Percentiles rank a stretch among this genome's conserved stretches.
phyloP scores from a whole-genome alignment of 345 rosid genomes.

The Mallotus nudiflorus region DNA sequence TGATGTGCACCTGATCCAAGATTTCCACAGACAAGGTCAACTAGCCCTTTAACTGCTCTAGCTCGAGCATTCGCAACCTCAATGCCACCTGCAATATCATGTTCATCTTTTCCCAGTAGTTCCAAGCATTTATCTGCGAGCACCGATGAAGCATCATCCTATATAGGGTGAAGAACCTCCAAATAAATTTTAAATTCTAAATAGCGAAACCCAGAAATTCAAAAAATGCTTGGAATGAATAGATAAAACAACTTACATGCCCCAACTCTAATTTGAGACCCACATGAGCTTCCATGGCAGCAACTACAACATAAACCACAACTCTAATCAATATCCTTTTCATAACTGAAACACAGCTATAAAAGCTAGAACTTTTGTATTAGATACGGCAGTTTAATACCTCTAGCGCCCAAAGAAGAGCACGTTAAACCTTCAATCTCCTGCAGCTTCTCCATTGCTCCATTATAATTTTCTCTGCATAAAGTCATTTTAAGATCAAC shows the following conservation, averaged over 20 bases:
- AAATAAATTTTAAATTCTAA: slow-evolving; percentile 27
- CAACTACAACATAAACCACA: slow-evolving; percentile 40
- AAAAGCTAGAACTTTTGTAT: background rate
- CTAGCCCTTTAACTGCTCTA: slow-evolving; percentile 64
- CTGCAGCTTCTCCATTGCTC: slow-evolving; percentile 67
- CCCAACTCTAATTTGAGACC: slow-evolving; percentile 70
- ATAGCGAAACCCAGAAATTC: background rate
- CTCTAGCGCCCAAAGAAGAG: slow-evolving; percentile 52
- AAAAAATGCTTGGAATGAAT: background rate
- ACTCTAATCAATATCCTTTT: slow-evolving; percentile 13
- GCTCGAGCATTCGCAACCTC: slow-evolving; percentile 41
- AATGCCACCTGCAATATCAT: slow-evolving; percentile 23
- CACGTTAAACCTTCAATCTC: slow-evolving; percentile 34
- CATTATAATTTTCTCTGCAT: slow-evolving; percentile 53
- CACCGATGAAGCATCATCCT: slow-evolving; percentile 83
- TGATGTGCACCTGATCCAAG: slow-evolving; percentile 51
- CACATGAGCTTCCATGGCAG: slow-evolving; percentile 70
- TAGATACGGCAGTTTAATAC: slow-evolving; percentile 26
- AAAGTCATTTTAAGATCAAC: slow-evolving; percentile 8
- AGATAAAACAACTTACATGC: slow-evolving; percentile 38
- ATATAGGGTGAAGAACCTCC: slow-evolving; percentile 47
- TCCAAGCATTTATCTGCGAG: slow-evolving; percentile 62
- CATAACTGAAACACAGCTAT: background rate
- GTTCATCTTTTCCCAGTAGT: slow-evolving; percentile 31
- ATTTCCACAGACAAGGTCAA: slow-evolving; percentile 57